Base-by-base conservation (phyloP, 2,329 filamentous ascomycete species). In the Xylaria sp. region DNA sequence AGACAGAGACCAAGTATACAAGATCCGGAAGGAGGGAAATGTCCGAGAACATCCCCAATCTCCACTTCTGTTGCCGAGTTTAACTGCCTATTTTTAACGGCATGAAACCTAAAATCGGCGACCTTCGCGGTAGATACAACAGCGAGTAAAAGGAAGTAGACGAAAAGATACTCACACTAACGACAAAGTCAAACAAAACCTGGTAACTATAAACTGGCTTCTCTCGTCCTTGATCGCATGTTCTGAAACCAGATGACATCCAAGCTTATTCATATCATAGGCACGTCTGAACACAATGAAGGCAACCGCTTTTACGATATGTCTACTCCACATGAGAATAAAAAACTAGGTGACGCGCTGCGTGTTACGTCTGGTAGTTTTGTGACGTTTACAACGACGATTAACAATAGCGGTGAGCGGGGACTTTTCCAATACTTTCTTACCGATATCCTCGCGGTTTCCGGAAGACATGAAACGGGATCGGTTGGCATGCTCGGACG, bases 61-160 rank as follows among this genome's bases (percentile, higher is more conserved):
- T 56, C 34, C 52, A 34, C 46, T 53, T 39, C 48, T 28, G 20
- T 43, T 61, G 59, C 59, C 59, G 59, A 53, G 18, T 43, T 25
- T 32, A 61, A 61, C 20, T 61, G 59, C 59, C 59, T 61, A 53
- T 41, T 56, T 13, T 56, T 36, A 5, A 56, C 52, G 52, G 20
- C 34, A 39, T 56, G 20, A 25, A 12, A 39, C 0, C 12, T n/a
- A 6, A 36, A 53, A 6, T 12, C 9, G 50, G n/a, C 12, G 30
- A 23, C 50, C 6, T 34, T 53, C 50, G 12, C 18, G n/a, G 30
- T 12, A 34, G 28, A 34, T 30, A 23, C n/a, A 20, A 23, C 12
- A 13, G 23, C 2, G 15, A 50, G 13, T 28, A 28, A 12, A 23
- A 46, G 10, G 4, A 2, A 25, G 10, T 10, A 20, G 20, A 46